Evolutionary conservation across 352 stramenopile species (phyloP), one percentile per base, ranked within the genome.

Genomic region (Aphanomyces cochlioides): DNA sequence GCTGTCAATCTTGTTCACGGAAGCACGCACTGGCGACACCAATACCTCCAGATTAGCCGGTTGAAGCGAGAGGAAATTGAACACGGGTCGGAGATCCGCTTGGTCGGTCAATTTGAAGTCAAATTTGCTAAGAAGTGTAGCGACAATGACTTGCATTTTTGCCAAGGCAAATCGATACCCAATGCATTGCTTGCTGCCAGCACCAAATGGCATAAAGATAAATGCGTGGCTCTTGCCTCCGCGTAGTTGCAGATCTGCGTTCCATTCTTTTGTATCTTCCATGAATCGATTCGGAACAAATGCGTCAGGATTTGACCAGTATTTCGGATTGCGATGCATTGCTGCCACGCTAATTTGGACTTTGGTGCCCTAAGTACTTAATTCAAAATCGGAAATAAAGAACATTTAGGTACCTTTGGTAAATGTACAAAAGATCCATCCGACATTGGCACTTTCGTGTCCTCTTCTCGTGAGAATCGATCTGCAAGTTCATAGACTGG

Each of bases 281-380:
- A 77, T 17, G 77, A 78, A 86, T 66, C 79, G 72, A 41, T 84
- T 72, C 0, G 79, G 79, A 70, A 59, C 65, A 64, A 86, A 86
- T 17, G 60, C 59, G 56, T 82, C 67, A 5, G 77, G 74, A n/a
- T 79, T 67, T 36, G 77, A 73, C 77, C 77, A 85, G 64, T 83
- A 82, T 12, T 75, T 67, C 34, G 75, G 74, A 61, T 80, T 69
- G 7, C 75, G 67, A 28, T 83, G 77, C 5, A 85, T 57, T 1
- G 82, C 61, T 66, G 75, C 72, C 21, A 77, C 72, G 2, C 76
- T 68, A 17, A 85, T 67, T 12, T 75, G 12, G 6, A 85, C 37
- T n/a, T 63, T 50, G 39, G 79, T 85, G 3, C 72, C 57, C 21
- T 54, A 40, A 7, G 75, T 1, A 12, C 43, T 3, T 12, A 50